Conservation (phyloP, 2,329 filamentous ascomycete genomes). For the Sarocladium oryzae region DNA sequence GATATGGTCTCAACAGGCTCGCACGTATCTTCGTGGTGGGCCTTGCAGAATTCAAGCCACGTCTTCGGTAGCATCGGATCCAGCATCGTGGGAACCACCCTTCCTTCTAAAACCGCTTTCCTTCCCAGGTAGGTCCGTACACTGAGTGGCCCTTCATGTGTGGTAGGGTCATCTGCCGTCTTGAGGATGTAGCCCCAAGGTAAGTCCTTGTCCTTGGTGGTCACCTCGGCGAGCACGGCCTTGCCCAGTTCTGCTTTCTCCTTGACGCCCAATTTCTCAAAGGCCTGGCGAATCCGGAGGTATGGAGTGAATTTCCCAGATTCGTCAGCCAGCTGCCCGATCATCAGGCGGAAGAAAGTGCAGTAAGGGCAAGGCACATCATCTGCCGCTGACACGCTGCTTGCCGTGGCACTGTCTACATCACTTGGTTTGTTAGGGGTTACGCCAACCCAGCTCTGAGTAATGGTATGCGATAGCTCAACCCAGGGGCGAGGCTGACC, state of each 20-base stretch:
- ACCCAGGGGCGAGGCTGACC: conserved; percentile 31
- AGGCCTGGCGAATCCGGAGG: conserved; percentile 30
- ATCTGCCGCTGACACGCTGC: conserved; percentile 11
- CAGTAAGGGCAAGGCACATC: conserved; percentile 29
- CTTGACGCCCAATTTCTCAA: conserved; percentile 29
- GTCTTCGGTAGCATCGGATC: conserved; percentile 22
- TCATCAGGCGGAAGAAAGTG: conserved; percentile 30
- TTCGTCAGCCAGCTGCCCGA: conserved; percentile 16
- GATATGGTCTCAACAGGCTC: conserved; percentile 14
- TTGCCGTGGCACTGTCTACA: conserved; percentile 1
- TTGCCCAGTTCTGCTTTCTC: conserved; percentile 30
- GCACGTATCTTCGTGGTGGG: conserved; percentile 19
- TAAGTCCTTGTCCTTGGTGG: conserved; percentile 27
- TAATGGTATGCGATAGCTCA: conserved; percentile 22
- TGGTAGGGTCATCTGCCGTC: conserved; percentile 17
- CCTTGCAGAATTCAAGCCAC: conserved; percentile 29
- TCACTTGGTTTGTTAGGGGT: neutral
- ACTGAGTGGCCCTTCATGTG: conserved; percentile 5
- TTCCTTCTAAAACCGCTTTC: conserved; percentile 21
- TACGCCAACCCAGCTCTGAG: conserved; percentile 5
- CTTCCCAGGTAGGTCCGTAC: neutral
- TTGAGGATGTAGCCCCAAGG: conserved; percentile 31
- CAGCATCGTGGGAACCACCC: conserved; percentile 24
- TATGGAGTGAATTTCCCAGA: conserved; percentile 31
- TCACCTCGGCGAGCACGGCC: conserved; percentile 29